These are phyloP conservation scores for Macrotyloma uniflorum DNA, from an alignment of 306 rosid species.

Conservation along the genomic window DNA sequence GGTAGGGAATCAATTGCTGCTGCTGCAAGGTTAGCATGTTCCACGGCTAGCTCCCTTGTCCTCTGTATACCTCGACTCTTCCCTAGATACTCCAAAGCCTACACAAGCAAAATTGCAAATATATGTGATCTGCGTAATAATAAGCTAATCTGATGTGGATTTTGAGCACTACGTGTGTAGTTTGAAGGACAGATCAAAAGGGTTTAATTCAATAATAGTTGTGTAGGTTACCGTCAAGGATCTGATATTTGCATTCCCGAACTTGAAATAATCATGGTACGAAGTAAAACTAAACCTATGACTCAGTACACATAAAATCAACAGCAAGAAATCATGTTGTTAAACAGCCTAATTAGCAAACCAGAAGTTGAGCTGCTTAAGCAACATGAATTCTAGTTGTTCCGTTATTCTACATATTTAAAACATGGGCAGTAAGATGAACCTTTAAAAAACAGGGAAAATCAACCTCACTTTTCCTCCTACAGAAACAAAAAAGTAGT, in stretches of 20 bases:
- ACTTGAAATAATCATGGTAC: too few species aligned
- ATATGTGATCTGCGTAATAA: neutral
- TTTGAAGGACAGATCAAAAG: neutral
- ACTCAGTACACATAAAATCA: neutral
- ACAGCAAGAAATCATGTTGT: neutral
- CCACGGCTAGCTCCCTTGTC: slow-evolving; percentile 78
- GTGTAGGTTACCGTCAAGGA: neutral
- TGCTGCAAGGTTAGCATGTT: slow-evolving; percentile 88
- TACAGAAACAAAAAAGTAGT: neutral
- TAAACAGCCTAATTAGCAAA: neutral
- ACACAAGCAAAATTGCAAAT: slow-evolving; percentile 12
- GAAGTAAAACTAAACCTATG: too few species aligned
- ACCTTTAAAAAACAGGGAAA: neutral
- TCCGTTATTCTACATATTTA: neutral
- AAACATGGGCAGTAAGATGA: neutral
- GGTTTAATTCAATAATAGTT: slow-evolving; percentile 7
- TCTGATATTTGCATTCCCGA: neutral
- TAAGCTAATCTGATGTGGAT: neutral
- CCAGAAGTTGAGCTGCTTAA: neutral
- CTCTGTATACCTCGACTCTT: slow-evolving; percentile 84
- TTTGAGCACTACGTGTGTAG: neutral
- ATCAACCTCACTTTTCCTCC: slow-evolving; percentile 1
- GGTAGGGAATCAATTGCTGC: slow-evolving; percentile 90
- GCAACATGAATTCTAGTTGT: neutral
- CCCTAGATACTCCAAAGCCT: slow-evolving; percentile 93